These are phyloP conservation scores for Candida arabinofermentans DNA, from an alignment of 805 yeast species.

Conservation along the genomic window DNA sequence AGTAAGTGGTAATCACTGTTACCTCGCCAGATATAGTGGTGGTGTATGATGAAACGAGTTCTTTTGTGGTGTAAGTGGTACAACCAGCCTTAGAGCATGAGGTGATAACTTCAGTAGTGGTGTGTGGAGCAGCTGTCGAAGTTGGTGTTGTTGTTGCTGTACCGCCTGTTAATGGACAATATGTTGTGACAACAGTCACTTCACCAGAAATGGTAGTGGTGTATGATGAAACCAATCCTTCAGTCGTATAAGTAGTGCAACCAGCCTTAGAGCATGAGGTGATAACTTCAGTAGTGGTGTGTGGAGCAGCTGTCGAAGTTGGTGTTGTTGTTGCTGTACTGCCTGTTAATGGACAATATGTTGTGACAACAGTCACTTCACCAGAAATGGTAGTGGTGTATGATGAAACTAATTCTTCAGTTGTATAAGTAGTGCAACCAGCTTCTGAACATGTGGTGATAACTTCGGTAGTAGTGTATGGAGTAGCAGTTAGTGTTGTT, in stretches of 20 bases:
- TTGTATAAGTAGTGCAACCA: slow-evolving; percentile 13
- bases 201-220: slow-evolving; percentile 15
- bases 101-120: slow-evolving; percentile 13
- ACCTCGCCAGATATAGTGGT: slow-evolving; percentile 14
- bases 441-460: slow-evolving; percentile 20
- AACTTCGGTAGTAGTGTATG: slow-evolving; percentile 10
- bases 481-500: slow-evolving; percentile 4
- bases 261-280: slow-evolving; percentile 7
- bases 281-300: slow-evolving; percentile 11
- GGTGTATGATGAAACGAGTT: slow-evolving; percentile 13
- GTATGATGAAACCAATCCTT: slow-evolving; percentile 12
- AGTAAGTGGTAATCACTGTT: slow-evolving; percentile 21
- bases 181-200: slow-evolving; percentile 20
- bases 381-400: slow-evolving; percentile 23
- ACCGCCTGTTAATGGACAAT: slow-evolving; percentile 9
- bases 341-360: slow-evolving; percentile 12
- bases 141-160: slow-evolving; percentile 8
- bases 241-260: slow-evolving; percentile 9
- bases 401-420: slow-evolving; percentile 18
- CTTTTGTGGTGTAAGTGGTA: slow-evolving; percentile 5
- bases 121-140: neutral
- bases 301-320: neutral
- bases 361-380: slow-evolving; percentile 18
- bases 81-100: slow-evolving; percentile 7
- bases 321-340: slow-evolving; percentile 7